Conservation (phyloP, 805 yeast species). For the Nematodospora valgi region DNA sequence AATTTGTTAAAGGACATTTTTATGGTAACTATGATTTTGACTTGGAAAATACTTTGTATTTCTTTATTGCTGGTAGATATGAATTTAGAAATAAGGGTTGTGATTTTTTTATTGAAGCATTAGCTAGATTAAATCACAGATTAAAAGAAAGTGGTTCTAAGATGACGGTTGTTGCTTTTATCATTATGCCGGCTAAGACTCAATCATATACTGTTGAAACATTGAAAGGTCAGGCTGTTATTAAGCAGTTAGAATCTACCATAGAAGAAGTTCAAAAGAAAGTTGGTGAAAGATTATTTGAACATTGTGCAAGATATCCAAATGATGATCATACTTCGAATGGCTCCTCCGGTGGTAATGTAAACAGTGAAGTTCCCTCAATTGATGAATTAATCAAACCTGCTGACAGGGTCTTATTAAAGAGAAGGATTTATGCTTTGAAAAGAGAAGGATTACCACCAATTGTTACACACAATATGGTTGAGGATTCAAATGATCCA, state of each 20-base stretch:
- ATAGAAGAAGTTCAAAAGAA: conserved; percentile 82
- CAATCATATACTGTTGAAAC: conserved; percentile 95
- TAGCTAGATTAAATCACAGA: conserved; percentile 87
- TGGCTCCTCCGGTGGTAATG: conserved; percentile 43
- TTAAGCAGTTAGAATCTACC: conserved; percentile 83
- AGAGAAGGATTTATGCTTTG: conserved; percentile 89
- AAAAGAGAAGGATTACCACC: conserved; percentile 90
- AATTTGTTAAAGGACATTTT: conserved; percentile 94
- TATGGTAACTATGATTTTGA: conserved; percentile 96
- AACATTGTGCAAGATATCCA: conserved; percentile 74
- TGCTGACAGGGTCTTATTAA: conserved; percentile 82
- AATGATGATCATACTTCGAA: conserved; percentile 41
- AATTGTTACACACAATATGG: conserved; percentile 95
- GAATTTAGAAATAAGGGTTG: conserved; percentile 97
- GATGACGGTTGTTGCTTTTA: conserved; percentile 93
- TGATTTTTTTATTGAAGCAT: conserved; percentile 87
- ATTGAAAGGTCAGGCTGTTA: conserved; percentile 92
- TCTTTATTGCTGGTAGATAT: conserved; percentile 95
- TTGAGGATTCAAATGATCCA: conserved; percentile 88
- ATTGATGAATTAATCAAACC: conserved; percentile 82
- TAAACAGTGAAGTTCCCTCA: conserved; percentile 56
- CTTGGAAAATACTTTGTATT: conserved; percentile 87
- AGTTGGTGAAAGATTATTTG: conserved; percentile 84
- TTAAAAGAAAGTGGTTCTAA: conserved; percentile 79
- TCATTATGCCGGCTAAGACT: conserved; percentile 96